Evolutionary conservation across 257 asterid species (phyloP).

Genomic region (Catharanthus roseus): DNA sequence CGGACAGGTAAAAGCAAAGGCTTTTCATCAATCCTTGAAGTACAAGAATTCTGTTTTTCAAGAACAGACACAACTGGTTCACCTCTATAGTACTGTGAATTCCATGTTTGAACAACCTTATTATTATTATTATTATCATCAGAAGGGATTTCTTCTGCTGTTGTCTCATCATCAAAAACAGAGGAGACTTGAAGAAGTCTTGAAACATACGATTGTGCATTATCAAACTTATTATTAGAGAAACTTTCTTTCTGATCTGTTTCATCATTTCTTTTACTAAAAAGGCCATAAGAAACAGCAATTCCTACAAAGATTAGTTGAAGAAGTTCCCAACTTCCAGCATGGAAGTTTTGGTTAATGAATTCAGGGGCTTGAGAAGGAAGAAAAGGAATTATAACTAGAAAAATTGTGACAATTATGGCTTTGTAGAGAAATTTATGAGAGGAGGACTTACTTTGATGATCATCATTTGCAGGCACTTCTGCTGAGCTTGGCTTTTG

Average conservation of each 20-base stretch:
- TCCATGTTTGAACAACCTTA: constrained; percentile 52
- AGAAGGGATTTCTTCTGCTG: constrained; percentile 36
- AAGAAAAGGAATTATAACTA: constrained; percentile 55
- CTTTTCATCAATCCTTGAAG: constrained; percentile 43
- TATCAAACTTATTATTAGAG: constrained; percentile 38
- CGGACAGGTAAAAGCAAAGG: constrained; percentile 82
- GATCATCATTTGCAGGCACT: constrained; percentile 26
- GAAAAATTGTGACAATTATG: constrained; percentile 39
- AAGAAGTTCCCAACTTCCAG: constrained; percentile 81
- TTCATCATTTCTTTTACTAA: constrained; percentile 73
- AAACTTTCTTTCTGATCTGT: constrained; percentile 33
- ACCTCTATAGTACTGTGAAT: constrained; percentile 62
- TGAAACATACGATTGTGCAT: constrained; percentile 59
- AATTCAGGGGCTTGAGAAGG: constrained; percentile 69
- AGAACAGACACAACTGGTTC: constrained; percentile 40
- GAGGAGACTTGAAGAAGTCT: constrained; percentile 78
- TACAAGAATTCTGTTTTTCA: constrained; percentile 17
- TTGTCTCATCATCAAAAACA: constrained; percentile 76
- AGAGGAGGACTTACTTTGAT: constrained; percentile 41
- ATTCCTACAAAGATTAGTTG: constrained; percentile 89
- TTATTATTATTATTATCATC: constrained; percentile 56
- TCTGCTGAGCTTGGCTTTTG: constrained; percentile 20
- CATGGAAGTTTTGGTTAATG: constrained; percentile 51
- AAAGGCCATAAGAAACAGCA: constrained; percentile 89
- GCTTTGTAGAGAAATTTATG: constrained; percentile 54